Base-by-base conservation (phyloP, 2,329 filamentous ascomycete species). In the Pyrenochaeta sp. region DNA sequence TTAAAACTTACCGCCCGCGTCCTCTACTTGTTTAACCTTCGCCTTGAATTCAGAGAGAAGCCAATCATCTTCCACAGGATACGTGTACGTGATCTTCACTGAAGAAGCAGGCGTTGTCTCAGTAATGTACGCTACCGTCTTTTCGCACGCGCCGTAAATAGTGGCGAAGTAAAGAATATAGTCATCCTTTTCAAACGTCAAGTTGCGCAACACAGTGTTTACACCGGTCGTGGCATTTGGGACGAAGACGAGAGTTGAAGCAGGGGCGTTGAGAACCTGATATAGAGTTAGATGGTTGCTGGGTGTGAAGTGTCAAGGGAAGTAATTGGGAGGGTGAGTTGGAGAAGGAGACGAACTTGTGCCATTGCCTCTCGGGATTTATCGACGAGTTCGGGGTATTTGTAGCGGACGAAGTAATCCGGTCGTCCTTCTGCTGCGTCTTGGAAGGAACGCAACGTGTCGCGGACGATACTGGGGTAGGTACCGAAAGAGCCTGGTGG, bases 91-190 rank as follows among this genome's bases (percentile, higher is more conserved):
- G 42, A 97, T 86, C 65, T 85, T 84, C 0, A 82, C 73, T 0
- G 77, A 67, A 13, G 79, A 68, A 0, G 84, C 80, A 0, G 82
- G 80, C 1, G 83, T 86, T 1, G 85, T 88, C 72, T 97, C 93
- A n/a, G 85, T 82, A 36, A 95, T 78, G 55, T 88, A 94, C 42
- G 88, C 82, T 19, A 95, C 81, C 0, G 88, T 88, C 71, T 91
- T 92, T 54, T 88, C 90, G 72, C 92, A 93, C 0, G 87, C 88
- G 54, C 88, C 88, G 74, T 97, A 97, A 51, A 93, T 85, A 40
- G 91, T 92, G 37, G 84, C 85, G 72, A 97, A 96, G 76, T 88
- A 90, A 44, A 96, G 69, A 61, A 96, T 90, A 61, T 90, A 88
- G 72, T 97, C 93, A 59, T 90, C 89, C 0, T 81, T 74, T 37